These are phyloP conservation scores for Hypomontagnella submonticulosa DNA, from an alignment of 495 filamentous ascomycete species.

Conservation along the genomic window DNA sequence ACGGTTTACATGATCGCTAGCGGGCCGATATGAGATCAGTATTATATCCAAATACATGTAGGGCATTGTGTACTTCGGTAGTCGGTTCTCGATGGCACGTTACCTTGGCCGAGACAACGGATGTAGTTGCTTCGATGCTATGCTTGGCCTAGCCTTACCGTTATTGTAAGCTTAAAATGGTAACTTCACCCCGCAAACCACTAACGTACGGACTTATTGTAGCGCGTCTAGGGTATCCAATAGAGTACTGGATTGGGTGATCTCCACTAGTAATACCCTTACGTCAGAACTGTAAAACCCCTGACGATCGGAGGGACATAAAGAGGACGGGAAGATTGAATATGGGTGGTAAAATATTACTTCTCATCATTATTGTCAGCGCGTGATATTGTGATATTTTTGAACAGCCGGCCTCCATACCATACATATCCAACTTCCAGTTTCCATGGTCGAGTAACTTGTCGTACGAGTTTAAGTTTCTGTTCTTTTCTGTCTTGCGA, in stretches of 20 bases:
- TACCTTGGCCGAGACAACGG: constrained; percentile 6
- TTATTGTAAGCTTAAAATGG: constrained; percentile 14
- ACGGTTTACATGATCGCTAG: no score
- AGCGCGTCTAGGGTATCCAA: not conserved
- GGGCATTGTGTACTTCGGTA: not conserved
- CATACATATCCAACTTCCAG: constrained; percentile 14
- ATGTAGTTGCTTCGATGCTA: not conserved
- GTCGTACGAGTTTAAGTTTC: not conserved
- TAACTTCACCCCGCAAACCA: constrained; percentile 2
- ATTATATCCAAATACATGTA: not conserved
- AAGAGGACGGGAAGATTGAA: not conserved
- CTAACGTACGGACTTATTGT: constrained; percentile 26
- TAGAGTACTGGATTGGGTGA: no score
- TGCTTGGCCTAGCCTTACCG: constrained; percentile 11
- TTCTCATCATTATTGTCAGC: no score
- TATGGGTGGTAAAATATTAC: not conserved
- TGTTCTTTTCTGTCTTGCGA: not conserved
- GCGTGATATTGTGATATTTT: no score
- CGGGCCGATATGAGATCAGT: no score
- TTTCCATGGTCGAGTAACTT: not conserved
- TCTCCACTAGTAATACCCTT: constrained; percentile 3
- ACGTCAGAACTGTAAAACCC: constrained; percentile 21
- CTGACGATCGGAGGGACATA: constrained; percentile 12
- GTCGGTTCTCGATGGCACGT: constrained; percentile 13
- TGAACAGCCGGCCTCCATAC: not conserved